Base-by-base conservation (phyloP, 257 asterid genomes). In the Linaria vulgaris region DNA sequence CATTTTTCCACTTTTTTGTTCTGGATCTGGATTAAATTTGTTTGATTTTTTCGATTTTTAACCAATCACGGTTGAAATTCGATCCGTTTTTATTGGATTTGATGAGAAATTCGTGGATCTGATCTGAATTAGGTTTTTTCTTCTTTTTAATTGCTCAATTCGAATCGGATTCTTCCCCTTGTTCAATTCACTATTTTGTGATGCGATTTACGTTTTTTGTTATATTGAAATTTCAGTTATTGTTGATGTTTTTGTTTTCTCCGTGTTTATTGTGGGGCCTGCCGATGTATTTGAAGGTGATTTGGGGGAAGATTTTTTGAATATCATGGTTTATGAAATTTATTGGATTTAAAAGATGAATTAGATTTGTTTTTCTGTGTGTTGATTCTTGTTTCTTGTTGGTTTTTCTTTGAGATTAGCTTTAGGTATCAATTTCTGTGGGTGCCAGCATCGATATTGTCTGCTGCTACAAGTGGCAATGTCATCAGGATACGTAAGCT, bases 401-500 rank as follows among this genome's bases (percentile, higher is more conserved):
- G 38, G 59, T 41, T 23, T 12, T 19, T 52, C 45, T 61, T 15
- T 43, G 4, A 51, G 14, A 58, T n/a, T 53, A 74, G 74, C 62
- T 21, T 39, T 50, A 49, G 39, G 48, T 23, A 31, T 66, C 53
- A 15, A 45, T 37, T 58, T 43, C 65, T 63, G 66, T 19, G 63
- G 52, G 66, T n/a, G 51, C 59, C 64, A 45, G 59, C 56, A 44
- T 71, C 59, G 9, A 41, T 45, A 47, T 47, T 43, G 17, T 56
- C 72, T 71, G 53, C 64, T 41, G 71, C 38, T 41, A 50, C 6
- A 12, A 30, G 66, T 62, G n/a, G 74, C 74, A 37, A 83, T 83
- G 94, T 63, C 64, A 53, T 83, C 23, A 59, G 68, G 82, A 75
- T 77, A 78, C 61, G 82, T 78, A 71, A 77, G 86, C 47, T 54